Base-by-base conservation (phyloP, 768 basidiomycete genomes). In the Gelatoporia subvermispora region DNA sequence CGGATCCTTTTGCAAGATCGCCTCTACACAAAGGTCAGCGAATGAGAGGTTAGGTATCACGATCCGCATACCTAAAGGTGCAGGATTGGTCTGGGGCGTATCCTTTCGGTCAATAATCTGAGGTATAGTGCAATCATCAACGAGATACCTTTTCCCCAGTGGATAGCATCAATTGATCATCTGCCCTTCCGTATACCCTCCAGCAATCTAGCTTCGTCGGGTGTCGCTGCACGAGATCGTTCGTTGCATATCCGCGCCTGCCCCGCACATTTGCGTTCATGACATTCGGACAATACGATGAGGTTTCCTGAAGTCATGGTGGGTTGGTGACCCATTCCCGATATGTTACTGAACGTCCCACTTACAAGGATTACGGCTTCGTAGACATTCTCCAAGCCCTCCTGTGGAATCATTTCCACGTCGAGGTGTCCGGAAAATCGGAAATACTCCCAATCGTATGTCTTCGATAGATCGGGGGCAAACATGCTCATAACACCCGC, bases 131-230 rank as follows among this genome's bases (percentile, higher is more conserved):
- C 31, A 45, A 23, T 8, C 16, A 17, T 13, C n/a, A 21, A 15
- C 15, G 36, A 37, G 39, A 17, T 40, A 68, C 69, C 66, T 70
- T 72, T 52, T 71, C 68, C 18, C 72, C 72, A 13, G 68, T 72
- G 28, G 58, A 63, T 36, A 71, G 63, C 58, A 70, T 69, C 35
- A 77, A 70, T 53, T 75, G 74, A 47, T 77, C 75, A 46, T 76
- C 75, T 8, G 56, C 60, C 15, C 77, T 62, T 2, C 76, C 74
- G 41, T 59, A 65, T 1, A 76, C 54, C 45, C 60, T 68, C 62
- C 65, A 75, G 23, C 65, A 52, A 2, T 58, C 56, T 1, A 56
- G 59, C 17, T 70, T 67, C 0, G 62, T 64, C 5, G 75, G 73
- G 54, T 78, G 74, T 5, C 57, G 66, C 18, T 65, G 39, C 10